Conservation (phyloP, 2,329 filamentous ascomycete genomes). For the Scleromitrula shiraiana region DNA sequence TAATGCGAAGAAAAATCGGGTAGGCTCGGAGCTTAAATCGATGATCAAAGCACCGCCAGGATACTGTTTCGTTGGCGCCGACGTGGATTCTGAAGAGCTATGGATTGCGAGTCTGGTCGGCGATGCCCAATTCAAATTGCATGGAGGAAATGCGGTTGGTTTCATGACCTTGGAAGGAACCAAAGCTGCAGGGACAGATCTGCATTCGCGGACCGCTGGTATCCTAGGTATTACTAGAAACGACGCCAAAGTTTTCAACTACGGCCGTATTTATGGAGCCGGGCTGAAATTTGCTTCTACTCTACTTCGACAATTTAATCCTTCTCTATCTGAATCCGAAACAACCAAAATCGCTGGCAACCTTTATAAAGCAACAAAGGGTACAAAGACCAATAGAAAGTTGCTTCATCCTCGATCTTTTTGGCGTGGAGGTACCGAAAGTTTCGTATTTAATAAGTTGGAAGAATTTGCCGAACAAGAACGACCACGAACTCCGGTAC, state of each 20-base stretch:
- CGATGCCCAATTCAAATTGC: slow-evolving; percentile 88
- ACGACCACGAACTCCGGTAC: slow-evolving; percentile 77
- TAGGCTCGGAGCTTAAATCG: slow-evolving; percentile 92
- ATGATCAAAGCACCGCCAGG: slow-evolving; percentile 91
- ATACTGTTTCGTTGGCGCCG: slow-evolving; percentile 90
- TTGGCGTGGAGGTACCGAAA: slow-evolving; percentile 95
- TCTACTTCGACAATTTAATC: slow-evolving; percentile 88
- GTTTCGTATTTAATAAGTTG: slow-evolving; percentile 95
- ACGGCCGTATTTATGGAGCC: slow-evolving; percentile 97
- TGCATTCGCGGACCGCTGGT: slow-evolving; percentile 86
- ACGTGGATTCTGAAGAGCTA: slow-evolving; percentile 93
- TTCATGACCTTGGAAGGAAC: slow-evolving; percentile 99
- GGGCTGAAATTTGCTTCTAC: slow-evolving; percentile 89
- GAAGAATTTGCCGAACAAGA: slow-evolving; percentile 98
- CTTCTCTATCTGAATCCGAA: slow-evolving; percentile 68
- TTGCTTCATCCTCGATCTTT: slow-evolving; percentile 66
- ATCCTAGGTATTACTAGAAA: slow-evolving; percentile 93
- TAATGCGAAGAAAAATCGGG: slow-evolving; percentile 92
- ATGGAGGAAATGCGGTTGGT: slow-evolving; percentile 93
- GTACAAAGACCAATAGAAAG: slow-evolving; percentile 72
- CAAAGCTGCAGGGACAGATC: slow-evolving; percentile 85
- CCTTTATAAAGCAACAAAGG: slow-evolving; percentile 85
- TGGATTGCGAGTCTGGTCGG: slow-evolving; percentile 97
- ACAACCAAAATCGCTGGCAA: slow-evolving; percentile 68
- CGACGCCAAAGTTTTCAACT: slow-evolving; percentile 97